Evolutionary conservation across 129 eudicot genomes (phyloP).

Genomic region (Escallonia rubra): DNA sequence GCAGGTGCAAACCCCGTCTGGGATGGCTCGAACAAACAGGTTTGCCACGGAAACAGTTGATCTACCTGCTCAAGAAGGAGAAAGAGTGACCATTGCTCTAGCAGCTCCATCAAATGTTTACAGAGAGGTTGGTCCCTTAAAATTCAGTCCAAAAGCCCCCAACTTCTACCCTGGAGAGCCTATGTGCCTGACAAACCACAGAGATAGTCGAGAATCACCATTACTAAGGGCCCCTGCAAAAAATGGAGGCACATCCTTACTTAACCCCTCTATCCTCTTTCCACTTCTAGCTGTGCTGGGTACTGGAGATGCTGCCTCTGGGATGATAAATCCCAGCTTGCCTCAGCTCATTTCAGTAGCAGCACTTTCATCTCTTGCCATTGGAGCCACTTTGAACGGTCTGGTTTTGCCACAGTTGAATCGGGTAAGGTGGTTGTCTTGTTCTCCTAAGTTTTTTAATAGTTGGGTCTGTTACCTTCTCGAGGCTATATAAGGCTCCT

Average conservation of each 20-base stretch:
- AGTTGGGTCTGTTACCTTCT: not conserved
- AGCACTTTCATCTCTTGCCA: conserved; percentile 72
- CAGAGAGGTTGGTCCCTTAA: conserved; percentile 83
- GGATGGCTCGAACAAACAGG: conserved; percentile 84
- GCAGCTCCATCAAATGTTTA: conserved; percentile 88
- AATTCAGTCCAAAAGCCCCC: conserved; percentile 73
- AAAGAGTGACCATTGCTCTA: conserved; percentile 82
- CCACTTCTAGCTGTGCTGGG: conserved; percentile 71
- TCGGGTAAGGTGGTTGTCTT: conserved; percentile 46
- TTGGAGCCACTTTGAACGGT: conserved; percentile 70
- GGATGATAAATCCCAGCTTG: conserved; percentile 82
- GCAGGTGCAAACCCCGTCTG: conserved; percentile 93
- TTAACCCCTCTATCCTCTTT: conserved; percentile 61
- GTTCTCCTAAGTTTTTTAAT: not conserved
- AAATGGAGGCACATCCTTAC: conserved; percentile 47
- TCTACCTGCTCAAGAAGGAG: conserved; percentile 94
- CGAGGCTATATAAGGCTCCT: not conserved
- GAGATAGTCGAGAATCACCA: conserved; percentile 68
- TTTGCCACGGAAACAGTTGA: conserved; percentile 96
- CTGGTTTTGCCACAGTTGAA: conserved; percentile 67
- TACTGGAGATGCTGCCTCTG: conserved; percentile 85
- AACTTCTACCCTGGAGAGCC: conserved; percentile 89
- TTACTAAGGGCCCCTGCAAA: conserved; percentile 76
- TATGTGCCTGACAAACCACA: conserved; percentile 83
- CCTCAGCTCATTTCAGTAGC: conserved; percentile 74